Base-by-base conservation (phyloP, 1,284 basidiomycete genomes). In the Volvariella volvacea region DNA sequence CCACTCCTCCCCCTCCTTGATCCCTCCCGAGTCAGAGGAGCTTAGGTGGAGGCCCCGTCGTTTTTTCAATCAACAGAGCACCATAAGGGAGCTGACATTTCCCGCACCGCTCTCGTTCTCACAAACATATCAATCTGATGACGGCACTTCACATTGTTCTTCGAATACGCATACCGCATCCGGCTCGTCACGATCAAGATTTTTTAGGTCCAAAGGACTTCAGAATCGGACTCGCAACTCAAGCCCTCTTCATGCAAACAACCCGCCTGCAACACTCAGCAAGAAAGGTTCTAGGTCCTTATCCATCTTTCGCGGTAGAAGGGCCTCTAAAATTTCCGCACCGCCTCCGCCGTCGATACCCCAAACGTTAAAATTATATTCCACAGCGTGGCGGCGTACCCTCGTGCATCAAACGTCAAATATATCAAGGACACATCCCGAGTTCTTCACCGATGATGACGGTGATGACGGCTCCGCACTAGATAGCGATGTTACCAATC, bases 11-110 rank as follows among this genome's bases (percentile, higher is more conserved):
- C 55, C 60, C 21, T 54, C 65, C 4, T 65, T 73, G 1, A 51
- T 73, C 12, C 66, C 68, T 17, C 56, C 66, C 3, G 77, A 81
- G 46, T 60, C 59, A 22, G 70, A 77, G 31, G 64, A 67, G 44
- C 41, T 45, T 28, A 54, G 50, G 48, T 53, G 50, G 43, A 15
- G 19, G 66, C 44, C 50, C 55, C 52, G 48, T 52, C 55, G 44
- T 51, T 56, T 53, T 45, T 28, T 12, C 54, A 58, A 44, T 45
- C 55, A 42, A 30, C 59, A 53, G 33, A 53, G 56, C 45, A 60
- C 34, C 61, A 36, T 79, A 17, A 74, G 78, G 34, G 77, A 84
- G 50, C 71, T 88, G 46, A 74, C 71, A 17, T 86, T 87, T 57
- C 84, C 84, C 17, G 74, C 81, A 21, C 73, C 84, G 19, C 61